Conservation (phyloP, 1,139 yeast species). For the Yamadazyma kanchanaburiensis region DNA sequence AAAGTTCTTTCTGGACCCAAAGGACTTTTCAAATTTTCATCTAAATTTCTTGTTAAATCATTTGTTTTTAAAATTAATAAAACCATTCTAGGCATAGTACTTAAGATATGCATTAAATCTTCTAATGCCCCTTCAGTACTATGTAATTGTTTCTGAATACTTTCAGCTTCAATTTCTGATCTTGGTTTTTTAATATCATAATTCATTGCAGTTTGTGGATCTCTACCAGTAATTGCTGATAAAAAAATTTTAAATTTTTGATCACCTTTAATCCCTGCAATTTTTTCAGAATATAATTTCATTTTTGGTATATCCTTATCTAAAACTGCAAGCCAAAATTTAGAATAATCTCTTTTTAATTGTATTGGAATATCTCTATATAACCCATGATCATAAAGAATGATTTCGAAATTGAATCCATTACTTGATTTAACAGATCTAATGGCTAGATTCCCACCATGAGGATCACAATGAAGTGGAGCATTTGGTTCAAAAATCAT, state of each 20-base stretch:
- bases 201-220: slow-evolving; percentile 38
- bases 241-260: slow-evolving; percentile 78
- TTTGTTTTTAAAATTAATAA: slow-evolving; percentile 87
- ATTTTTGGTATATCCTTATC: slow-evolving; percentile 65
- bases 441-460: slow-evolving; percentile 93
- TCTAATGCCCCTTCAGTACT: slow-evolving; percentile 61
- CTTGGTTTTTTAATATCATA: slow-evolving; percentile 54
- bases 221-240: slow-evolving; percentile 92
- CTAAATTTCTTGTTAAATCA: slow-evolving; percentile 85
- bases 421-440: slow-evolving; percentile 35
- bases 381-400: slow-evolving; percentile 92
- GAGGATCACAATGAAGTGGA: slow-evolving; percentile 96
- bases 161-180: slow-evolving; percentile 51
- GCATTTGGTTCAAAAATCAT: slow-evolving; percentile 95
- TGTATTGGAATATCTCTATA: slow-evolving; percentile 80
- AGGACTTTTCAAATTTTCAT: slow-evolving; percentile 78
- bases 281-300: slow-evolving; percentile 68
- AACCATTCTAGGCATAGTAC: slow-evolving; percentile 81
- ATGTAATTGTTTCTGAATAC: slow-evolving; percentile 61
- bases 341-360: slow-evolving; percentile 80
- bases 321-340: slow-evolving; percentile 86
- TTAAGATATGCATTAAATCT: slow-evolving; percentile 75
- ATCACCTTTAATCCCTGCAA: slow-evolving; percentile 79
- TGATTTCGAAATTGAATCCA: slow-evolving; percentile 82
- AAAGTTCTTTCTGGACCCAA: slow-evolving; percentile 88